Conservation (phyloP, 2,329 filamentous ascomycete genomes). For the Trichoderma sp. region DNA sequence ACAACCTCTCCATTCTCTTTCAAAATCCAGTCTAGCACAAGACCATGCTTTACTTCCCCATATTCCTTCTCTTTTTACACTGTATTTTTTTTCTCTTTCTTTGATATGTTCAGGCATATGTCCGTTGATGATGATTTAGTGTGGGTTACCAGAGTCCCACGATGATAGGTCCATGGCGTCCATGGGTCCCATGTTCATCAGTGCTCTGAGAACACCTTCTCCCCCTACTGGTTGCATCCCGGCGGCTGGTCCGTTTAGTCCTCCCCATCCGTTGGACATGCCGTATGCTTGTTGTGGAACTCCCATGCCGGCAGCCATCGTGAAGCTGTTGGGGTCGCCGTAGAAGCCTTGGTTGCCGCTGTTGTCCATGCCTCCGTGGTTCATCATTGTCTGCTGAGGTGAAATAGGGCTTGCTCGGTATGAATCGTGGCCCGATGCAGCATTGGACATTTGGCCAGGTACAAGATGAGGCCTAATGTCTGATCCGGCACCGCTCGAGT, state of each 20-base stretch:
- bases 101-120: neutral
- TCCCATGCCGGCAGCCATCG: slow-evolving; percentile 28
- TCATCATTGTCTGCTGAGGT: slow-evolving; percentile 44
- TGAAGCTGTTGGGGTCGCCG: slow-evolving; percentile 41
- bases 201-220: slow-evolving; percentile 57
- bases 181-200: slow-evolving; percentile 62
- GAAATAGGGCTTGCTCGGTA: slow-evolving; percentile 56
- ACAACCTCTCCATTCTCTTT: neutral
- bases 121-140: neutral
- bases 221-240: slow-evolving; percentile 58
- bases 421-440: slow-evolving; percentile 45
- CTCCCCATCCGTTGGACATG: slow-evolving; percentile 48
- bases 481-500: slow-evolving; percentile 49
- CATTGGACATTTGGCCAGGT: slow-evolving; percentile 34
- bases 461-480: slow-evolving; percentile 33
- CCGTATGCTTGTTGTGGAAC: slow-evolving; percentile 40
- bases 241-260: slow-evolving; percentile 41
- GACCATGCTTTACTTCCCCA: neutral
- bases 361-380: slow-evolving; percentile 41
- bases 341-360: slow-evolving; percentile 40
- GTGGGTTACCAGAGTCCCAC: slow-evolving; percentile 46
- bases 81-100: neutral
- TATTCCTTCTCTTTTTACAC: neutral
- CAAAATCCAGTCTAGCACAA: neutral
- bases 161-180: slow-evolving; percentile 59